These are phyloP conservation scores for Acanthamoeba sp. DNA, from an alignment of 208 protist genomes.

Conservation along the genomic window DNA sequence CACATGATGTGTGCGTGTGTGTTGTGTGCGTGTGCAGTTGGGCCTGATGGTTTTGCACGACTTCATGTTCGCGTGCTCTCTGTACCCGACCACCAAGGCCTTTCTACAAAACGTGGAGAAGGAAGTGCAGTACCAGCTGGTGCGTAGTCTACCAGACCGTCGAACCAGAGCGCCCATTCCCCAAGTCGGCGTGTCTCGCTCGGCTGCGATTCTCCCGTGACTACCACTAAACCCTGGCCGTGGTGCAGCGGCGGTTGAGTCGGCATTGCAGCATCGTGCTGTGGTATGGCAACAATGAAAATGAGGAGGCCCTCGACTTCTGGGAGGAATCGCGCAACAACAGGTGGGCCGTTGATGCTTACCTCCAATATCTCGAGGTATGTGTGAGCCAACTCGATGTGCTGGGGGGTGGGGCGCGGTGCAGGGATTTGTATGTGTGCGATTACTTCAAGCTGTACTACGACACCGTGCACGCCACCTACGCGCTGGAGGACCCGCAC, in stretches of 20 bases:
- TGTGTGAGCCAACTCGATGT: too few species aligned
- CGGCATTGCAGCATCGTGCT: slow-evolving; percentile 88
- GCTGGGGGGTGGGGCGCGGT: too few species aligned
- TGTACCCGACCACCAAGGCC: slow-evolving; percentile 84
- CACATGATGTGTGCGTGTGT: too few species aligned
- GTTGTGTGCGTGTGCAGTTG: slow-evolving; percentile 21
- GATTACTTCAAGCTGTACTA: slow-evolving; percentile 86
- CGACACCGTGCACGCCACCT: slow-evolving; percentile 74
- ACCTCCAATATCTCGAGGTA: too few species aligned
- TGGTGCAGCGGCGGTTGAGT: slow-evolving; percentile 77
- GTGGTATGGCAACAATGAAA: slow-evolving; percentile 92
- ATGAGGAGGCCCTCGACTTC: slow-evolving; percentile 84
- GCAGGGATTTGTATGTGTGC: slow-evolving; percentile 79
- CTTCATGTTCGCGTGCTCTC: slow-evolving; percentile 90
- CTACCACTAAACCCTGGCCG: background rate
- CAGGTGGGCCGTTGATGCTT: background rate
- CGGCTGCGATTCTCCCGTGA: too few species aligned
- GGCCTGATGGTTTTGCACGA: slow-evolving; percentile 92
- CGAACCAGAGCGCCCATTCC: too few species aligned
- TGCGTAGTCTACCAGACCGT: background rate
- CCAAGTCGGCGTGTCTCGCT: background rate
- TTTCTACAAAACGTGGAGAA: slow-evolving; percentile 84
- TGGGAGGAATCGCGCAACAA: slow-evolving; percentile 15
- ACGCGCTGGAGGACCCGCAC: slow-evolving; percentile 37
- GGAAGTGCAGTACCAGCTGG: slow-evolving; percentile 84